Percentiles rank a stretch among this genome's conserved stretches.
phyloP scores from a whole-genome alignment of 1,284 basidiomycete species.

The Rhodotorula sp. region DNA sequence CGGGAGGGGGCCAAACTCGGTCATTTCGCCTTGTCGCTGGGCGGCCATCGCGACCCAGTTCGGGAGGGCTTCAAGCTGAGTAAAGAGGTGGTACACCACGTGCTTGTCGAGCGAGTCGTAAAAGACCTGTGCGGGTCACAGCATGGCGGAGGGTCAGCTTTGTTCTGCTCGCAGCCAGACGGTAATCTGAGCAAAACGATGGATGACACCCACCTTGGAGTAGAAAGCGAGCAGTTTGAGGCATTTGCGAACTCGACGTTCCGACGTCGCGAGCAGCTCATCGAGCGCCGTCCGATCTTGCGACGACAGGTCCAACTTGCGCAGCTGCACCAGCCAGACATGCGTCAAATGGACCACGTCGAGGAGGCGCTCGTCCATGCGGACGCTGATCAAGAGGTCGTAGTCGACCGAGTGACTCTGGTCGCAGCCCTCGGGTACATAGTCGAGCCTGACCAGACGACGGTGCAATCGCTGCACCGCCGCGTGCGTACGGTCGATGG shows the following conservation, averaged over 20 bases:
- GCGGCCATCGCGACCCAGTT: constrained; percentile 30
- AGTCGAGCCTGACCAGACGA: constrained; percentile 19
- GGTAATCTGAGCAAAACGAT: not conserved
- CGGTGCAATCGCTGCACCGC: constrained; percentile 30
- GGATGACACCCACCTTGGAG: constrained; percentile 13
- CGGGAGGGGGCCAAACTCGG: constrained; percentile 25
- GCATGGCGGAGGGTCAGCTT: not conserved
- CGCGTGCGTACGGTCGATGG: constrained; percentile 33
- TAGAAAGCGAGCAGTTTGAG: constrained; percentile 38
- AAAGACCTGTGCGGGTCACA: constrained; percentile 5
- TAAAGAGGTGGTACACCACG: constrained; percentile 36
- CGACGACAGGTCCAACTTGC: not conserved
- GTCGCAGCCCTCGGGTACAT: constrained; percentile 16
- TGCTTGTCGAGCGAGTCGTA: constrained; percentile 35
- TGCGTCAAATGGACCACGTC: constrained; percentile 38
- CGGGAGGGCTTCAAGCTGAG: constrained; percentile 35
- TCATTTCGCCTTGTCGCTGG: constrained; percentile 31
- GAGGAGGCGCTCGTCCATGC: constrained; percentile 36
- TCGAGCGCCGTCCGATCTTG: constrained; percentile 18
- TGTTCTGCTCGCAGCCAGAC: not conserved
- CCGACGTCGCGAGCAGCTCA: constrained; percentile 20
- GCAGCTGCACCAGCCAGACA: constrained; percentile 22
- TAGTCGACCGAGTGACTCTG: constrained; percentile 29
- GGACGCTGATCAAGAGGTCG: constrained; percentile 37
- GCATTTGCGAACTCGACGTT: constrained; percentile 35